phyloP scores from a whole-genome alignment of 495 filamentous ascomycete genomes.

The Aspergillus steynii region DNA sequence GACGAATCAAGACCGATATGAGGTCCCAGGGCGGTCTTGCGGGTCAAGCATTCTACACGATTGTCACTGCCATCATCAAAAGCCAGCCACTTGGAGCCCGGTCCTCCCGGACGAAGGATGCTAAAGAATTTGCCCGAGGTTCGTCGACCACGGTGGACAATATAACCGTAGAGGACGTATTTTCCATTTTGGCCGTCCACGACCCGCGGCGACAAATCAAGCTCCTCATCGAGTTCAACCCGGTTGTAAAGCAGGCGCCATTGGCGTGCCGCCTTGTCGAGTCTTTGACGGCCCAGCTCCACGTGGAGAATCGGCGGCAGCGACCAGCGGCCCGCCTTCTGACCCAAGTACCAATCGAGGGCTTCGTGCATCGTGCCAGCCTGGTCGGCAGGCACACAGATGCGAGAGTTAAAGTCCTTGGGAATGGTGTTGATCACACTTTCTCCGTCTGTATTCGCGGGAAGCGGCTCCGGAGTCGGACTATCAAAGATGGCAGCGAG shows the following conservation, averaged over 20 bases:
- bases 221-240: constrained; percentile 54
- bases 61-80: constrained; percentile 58
- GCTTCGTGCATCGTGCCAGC: constrained; percentile 34
- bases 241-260: constrained; percentile 62
- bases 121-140: constrained; percentile 63
- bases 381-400: constrained; percentile 39
- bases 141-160: constrained; percentile 62
- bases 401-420: constrained; percentile 41
- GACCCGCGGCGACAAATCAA: constrained; percentile 45
- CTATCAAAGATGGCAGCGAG: constrained; percentile 51
- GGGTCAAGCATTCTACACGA: constrained; percentile 58
- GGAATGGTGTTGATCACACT: constrained; percentile 36
- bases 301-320: constrained; percentile 55
- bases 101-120: constrained; percentile 59
- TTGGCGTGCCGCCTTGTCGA: constrained; percentile 50
- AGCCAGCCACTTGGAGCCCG: constrained; percentile 57
- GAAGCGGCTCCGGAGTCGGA: constrained; percentile 16
- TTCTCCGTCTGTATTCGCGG: constrained; percentile 3
- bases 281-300: constrained; percentile 59
- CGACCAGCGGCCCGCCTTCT: constrained; percentile 40
- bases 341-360: constrained; percentile 31
- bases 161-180: constrained; percentile 62
- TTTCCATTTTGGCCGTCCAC: constrained; percentile 35
- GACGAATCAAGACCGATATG: constrained; percentile 51
- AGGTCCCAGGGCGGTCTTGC: constrained; percentile 54